Evolutionary conservation across 2,329 filamentous ascomycete species (phyloP).

Genomic region (Gaeumannomyces tritici): DNA sequence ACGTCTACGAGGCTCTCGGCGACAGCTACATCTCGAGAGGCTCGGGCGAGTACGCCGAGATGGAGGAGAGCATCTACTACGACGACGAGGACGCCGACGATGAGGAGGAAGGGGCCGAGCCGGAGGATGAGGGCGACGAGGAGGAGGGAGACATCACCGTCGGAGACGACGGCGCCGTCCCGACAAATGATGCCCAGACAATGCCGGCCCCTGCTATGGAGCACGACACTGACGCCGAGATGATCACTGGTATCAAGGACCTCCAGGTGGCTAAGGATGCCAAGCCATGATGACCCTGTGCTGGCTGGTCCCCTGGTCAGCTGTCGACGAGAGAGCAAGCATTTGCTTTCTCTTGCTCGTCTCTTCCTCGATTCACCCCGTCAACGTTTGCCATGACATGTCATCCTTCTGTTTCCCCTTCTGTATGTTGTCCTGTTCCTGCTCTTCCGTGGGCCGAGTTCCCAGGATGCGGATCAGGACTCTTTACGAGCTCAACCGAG

Average conservation of each 20-base stretch:
- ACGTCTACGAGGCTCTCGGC: constrained; percentile 31
- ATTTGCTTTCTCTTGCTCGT: too few species aligned
- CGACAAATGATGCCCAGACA: not conserved
- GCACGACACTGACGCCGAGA: constrained; percentile 41
- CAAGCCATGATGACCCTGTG: not conserved
- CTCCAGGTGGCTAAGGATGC: constrained; percentile 34
- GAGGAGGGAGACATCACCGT: constrained; percentile 2
- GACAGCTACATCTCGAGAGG: constrained; percentile 33
- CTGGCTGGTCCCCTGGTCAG: not conserved
- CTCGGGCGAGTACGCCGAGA: constrained; percentile 15
- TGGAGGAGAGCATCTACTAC: constrained; percentile 25
- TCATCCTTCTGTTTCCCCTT: too few species aligned
- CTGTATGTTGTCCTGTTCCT: too few species aligned
- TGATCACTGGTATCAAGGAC: constrained; percentile 50
- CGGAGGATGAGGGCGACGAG: constrained; percentile 27
- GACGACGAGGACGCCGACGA: constrained; percentile 29
- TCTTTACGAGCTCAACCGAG: not conserved
- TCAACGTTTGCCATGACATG: too few species aligned
- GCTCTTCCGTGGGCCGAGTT: too few species aligned
- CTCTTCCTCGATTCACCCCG: too few species aligned
- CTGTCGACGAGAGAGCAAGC: not conserved
- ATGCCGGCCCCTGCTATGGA: not conserved
- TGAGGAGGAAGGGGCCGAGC: constrained; percentile 28
- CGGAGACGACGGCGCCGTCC: constrained; percentile 12
- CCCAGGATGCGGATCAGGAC: too few species aligned